Conservation (phyloP, 73 alveolate genomes). For the Paramecium biaurelia region DNA sequence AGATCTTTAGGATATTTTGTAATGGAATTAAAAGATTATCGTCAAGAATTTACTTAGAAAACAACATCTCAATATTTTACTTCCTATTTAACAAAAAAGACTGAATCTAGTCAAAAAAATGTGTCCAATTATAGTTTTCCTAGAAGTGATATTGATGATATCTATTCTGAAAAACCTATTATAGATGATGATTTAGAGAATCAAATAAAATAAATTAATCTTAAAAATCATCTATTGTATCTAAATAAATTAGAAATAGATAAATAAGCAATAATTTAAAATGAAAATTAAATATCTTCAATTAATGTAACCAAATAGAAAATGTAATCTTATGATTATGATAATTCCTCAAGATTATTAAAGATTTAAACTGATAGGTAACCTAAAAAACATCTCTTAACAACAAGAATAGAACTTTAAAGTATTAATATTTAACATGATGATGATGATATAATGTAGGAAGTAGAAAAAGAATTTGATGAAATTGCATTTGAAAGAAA, state of each 20-base stretch:
- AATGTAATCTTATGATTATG: background rate
- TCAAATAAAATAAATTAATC: background rate
- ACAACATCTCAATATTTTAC: background rate
- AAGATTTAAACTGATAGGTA: background rate
- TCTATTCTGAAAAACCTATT: background rate
- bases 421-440: background rate
- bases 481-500: background rate
- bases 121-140: background rate
- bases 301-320: background rate
- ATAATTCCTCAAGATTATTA: background rate
- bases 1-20: background rate
- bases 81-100: background rate
- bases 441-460: background rate
- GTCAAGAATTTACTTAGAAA: background rate
- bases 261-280: background rate
- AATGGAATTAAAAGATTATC: background rate
- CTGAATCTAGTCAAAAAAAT: background rate
- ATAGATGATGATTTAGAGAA: background rate
- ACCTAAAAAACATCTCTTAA: background rate
- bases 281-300: background rate
- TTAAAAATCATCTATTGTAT: background rate
- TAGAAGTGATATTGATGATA: background rate
- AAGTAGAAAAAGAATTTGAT: background rate
- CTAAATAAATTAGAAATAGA: background rate
- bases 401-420: background rate